These are phyloP conservation scores for Ogataea chonburiensis DNA, from an alignment of 805 yeast genomes.

Conservation along the genomic window DNA sequence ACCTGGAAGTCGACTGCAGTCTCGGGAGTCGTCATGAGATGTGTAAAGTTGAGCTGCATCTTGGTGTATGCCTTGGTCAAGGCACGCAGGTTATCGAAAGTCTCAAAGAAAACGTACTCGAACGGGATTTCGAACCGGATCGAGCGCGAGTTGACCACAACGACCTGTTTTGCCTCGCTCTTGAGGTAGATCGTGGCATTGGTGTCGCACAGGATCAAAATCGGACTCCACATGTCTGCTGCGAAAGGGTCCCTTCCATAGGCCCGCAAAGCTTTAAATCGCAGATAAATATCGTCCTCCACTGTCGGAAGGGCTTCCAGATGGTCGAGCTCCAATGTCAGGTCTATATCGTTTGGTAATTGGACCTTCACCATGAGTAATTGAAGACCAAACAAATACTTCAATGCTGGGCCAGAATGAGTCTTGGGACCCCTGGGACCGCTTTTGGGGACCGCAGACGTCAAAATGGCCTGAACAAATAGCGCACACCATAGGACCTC, in stretches of 20 bases:
- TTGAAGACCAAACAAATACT: conserved; percentile 24
- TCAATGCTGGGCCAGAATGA: conserved; percentile 4
- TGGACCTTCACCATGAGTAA: conserved; percentile 25
- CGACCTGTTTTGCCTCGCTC: conserved; percentile 11
- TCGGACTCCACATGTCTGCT: conserved; percentile 28
- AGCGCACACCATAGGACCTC: conserved; percentile 33
- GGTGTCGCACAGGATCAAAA: conserved; percentile 23
- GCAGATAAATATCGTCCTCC: conserved; percentile 14
- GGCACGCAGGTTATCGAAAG: conserved; percentile 80
- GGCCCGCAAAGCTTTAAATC: conserved; percentile 27
- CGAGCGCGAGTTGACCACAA: conserved; percentile 23
- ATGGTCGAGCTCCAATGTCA: conserved; percentile 32
- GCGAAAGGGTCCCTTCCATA: conserved; percentile 32
- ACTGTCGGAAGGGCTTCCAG: conserved; percentile 24
- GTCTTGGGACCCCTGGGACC: neutral
- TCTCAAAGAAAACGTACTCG: conserved; percentile 69
- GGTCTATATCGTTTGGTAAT: conserved; percentile 29
- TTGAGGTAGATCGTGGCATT: conserved; percentile 14
- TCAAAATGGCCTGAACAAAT: conserved; percentile 25
- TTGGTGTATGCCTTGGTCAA: conserved; percentile 68
- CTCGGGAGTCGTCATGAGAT: conserved; percentile 24
- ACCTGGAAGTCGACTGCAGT: conserved; percentile 34
- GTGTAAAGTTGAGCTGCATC: conserved; percentile 34
- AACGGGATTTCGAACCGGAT: conserved; percentile 56
- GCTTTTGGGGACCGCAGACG: conserved; percentile 14